Evolutionary conservation across 305 asterid genomes (phyloP).

Genomic region (Fraxinus velutina): DNA sequence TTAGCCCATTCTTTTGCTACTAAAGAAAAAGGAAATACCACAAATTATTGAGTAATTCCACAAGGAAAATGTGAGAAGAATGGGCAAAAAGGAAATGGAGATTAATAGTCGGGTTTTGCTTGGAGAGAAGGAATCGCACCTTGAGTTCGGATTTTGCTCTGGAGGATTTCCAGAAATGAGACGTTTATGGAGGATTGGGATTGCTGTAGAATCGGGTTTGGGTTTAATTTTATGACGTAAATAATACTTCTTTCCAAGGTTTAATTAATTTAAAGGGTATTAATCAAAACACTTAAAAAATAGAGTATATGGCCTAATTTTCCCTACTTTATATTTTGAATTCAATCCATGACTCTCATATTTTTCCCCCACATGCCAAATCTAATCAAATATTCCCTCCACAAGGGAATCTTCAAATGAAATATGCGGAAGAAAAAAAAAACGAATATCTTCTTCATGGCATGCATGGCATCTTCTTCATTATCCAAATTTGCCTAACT

Average conservation of each 20-base stretch:
- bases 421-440: slow-evolving; percentile 26
- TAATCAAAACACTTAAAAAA: too few relatives aligned
- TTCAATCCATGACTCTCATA: not conserved
- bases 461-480: slow-evolving; percentile 4
- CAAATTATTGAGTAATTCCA: not conserved
- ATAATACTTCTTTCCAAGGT: too few relatives aligned
- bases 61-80: not conserved
- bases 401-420: slow-evolving; percentile 9
- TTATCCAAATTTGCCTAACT: slow-evolving; percentile 7
- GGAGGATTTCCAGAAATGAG: too few relatives aligned
- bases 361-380: not conserved
- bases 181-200: too few relatives aligned
- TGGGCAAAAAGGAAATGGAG: not conserved
- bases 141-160: too few relatives aligned
- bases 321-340: not conserved
- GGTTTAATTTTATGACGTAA: too few relatives aligned
- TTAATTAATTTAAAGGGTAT: too few relatives aligned
- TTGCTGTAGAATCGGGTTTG: too few relatives aligned
- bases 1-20: slow-evolving; percentile 24
- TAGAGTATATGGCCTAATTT: too few relatives aligned
- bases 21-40: not conserved
- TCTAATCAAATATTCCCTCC: slow-evolving; percentile 22
- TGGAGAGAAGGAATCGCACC: too few relatives aligned
- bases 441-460: slow-evolving; percentile 3
- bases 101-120: too few relatives aligned